phyloP scores from a whole-genome alignment of 331 rosid genomes.

The Rhamnella rubrinervis region DNA sequence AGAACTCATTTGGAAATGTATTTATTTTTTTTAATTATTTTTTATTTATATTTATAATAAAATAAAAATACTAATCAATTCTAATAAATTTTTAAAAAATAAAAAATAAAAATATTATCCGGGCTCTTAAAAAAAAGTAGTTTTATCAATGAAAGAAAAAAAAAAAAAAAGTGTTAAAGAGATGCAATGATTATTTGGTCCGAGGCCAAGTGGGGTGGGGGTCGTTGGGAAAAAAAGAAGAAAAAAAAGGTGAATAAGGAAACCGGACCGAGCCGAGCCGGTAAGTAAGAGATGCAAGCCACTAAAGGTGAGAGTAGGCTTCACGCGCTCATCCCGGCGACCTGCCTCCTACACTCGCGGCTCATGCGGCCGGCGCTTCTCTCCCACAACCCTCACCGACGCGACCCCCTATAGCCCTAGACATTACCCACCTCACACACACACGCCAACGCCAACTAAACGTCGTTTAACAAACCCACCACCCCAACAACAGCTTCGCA shows the following conservation, averaged over 20 bases:
- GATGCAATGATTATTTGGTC: too few species aligned
- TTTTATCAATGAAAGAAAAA: too few species aligned
- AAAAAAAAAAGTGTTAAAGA: too few species aligned
- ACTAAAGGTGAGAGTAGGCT: conserved; percentile 46
- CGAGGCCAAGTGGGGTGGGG: neutral
- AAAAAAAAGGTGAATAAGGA: neutral
- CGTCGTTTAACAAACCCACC: neutral
- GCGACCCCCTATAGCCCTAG: conserved; percentile 24
- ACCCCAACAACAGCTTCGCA: conserved; percentile 3
- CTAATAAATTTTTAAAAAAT: too few species aligned
- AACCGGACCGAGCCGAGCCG: conserved; percentile 58
- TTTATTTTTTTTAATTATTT: too few species aligned
- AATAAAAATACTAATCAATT: too few species aligned
- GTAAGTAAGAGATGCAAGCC: conserved; percentile 52
- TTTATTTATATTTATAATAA: too few species aligned
- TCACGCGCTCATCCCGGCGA: conserved; percentile 96
- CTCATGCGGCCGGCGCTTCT: conserved; percentile 66
- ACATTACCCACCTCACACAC: conserved; percentile 3
- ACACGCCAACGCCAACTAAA: neutral
- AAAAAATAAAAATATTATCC: too few species aligned
- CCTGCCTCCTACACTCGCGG: conserved; percentile 55
- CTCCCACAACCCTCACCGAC: conserved; percentile 39
- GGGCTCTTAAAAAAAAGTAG: too few species aligned
- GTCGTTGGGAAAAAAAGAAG: neutral
- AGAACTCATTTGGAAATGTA: too few species aligned